Percentiles rank a stretch among this genome's conserved stretches.
These are phyloP conservation scores for Blepharisma japonicum DNA, from an alignment of 73 alveolate genomes.

Conservation along the genomic window DNA sequence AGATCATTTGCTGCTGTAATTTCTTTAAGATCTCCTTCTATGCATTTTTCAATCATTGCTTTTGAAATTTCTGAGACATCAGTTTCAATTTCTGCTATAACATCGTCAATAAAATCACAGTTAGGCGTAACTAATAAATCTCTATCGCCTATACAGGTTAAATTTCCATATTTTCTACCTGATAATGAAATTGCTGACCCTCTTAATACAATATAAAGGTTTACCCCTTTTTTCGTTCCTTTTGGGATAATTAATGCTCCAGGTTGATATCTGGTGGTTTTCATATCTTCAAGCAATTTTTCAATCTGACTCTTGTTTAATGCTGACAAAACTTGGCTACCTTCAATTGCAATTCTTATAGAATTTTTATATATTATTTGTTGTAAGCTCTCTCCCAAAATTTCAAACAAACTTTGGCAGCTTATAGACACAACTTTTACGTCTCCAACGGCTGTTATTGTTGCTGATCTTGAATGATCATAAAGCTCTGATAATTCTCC, in stretches of 20 bases:
- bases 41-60: background rate
- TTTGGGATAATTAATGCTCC: slow-evolving; percentile 48
- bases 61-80: slow-evolving; percentile 3
- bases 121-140: background rate
- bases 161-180: background rate
- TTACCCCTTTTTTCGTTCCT: slow-evolving; percentile 36
- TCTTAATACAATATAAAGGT: background rate
- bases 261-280: slow-evolving; percentile 19
- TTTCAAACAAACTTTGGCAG: slow-evolving; percentile 42
- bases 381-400: slow-evolving; percentile 47
- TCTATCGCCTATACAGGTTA: background rate
- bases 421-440: slow-evolving; percentile 46
- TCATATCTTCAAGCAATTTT: background rate
- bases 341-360: background rate
- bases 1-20: slow-evolving; percentile 11
- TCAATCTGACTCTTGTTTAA: slow-evolving; percentile 4
- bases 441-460: slow-evolving; percentile 46
- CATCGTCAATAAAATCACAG: background rate
- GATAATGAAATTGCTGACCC: background rate
- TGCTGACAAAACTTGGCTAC: background rate
- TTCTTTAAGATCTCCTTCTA: slow-evolving; percentile 11
- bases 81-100: slow-evolving; percentile 37
- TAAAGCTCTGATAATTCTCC: slow-evolving; percentile 47
- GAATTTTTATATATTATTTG: slow-evolving; percentile 32
- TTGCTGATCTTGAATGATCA: slow-evolving; percentile 51